phyloP scores from a whole-genome alignment of 345 rosid genomes.

The Aurinia saxatilis region DNA sequence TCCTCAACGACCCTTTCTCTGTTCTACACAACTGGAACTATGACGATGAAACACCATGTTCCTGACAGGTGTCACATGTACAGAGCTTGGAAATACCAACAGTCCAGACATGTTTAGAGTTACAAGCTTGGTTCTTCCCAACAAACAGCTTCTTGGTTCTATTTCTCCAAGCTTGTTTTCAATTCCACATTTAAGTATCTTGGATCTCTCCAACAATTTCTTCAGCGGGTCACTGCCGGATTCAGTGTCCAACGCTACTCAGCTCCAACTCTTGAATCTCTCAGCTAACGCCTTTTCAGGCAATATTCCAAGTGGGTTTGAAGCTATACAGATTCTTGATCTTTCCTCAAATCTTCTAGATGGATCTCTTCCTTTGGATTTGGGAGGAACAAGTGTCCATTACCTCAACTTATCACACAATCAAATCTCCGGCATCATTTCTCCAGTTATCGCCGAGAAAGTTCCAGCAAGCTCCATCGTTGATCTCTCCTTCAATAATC shows the following conservation, averaged over 20 bases:
- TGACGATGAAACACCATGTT: conserved; percentile 54
- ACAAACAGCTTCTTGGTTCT: conserved; percentile 57
- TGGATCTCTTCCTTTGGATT: conserved; percentile 51
- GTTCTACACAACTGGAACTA: conserved; percentile 61
- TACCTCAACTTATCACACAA: conserved; percentile 73
- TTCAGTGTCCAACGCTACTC: conserved; percentile 40
- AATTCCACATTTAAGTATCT: conserved; percentile 37
- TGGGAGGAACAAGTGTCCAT: conserved; percentile 44
- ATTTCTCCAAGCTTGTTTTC: conserved; percentile 38
- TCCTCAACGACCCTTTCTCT: conserved; percentile 52
- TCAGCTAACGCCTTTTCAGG: conserved; percentile 67
- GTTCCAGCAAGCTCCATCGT: conserved; percentile 49
- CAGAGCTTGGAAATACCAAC: conserved; percentile 32
- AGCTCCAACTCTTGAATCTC: conserved; percentile 64
- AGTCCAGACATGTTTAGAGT: conserved; percentile 50
- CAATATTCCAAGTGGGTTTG: conserved; percentile 40
- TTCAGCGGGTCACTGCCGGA: conserved; percentile 55
- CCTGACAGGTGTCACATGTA: conserved; percentile 60
- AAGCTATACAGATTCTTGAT: conserved; percentile 47
- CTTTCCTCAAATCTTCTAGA: conserved; percentile 69
- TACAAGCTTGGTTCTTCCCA: conserved; percentile 51
- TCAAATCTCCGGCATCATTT: conserved; percentile 54
- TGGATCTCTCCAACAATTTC: conserved; percentile 65
- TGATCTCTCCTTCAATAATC: conserved; percentile 79
- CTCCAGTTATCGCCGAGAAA: conserved; percentile 41